phyloP scores from a whole-genome alignment of 805 yeast species.

The Candida tibetensis region DNA sequence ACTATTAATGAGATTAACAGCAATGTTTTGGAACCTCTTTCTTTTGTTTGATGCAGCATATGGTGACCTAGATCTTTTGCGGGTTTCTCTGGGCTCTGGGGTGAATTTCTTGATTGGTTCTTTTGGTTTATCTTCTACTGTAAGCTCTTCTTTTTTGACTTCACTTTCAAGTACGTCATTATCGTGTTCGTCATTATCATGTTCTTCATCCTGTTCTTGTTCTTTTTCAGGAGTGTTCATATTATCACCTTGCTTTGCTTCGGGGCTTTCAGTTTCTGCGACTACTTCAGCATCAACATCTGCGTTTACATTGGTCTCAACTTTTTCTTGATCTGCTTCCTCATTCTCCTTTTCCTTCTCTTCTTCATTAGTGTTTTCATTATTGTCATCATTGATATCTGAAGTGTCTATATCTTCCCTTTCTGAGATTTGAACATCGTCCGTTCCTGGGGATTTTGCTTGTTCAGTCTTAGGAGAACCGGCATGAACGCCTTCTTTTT shows the following conservation, averaged over 20 bases:
- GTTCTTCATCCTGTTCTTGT: conserved; percentile 7
- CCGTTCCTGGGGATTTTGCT: too few species aligned
- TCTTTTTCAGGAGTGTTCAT: conserved; percentile 1
- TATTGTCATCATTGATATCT: too few species aligned
- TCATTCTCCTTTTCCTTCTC: conserved; percentile 1
- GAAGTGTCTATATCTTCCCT: too few species aligned
- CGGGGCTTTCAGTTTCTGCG: conserved; percentile 2
- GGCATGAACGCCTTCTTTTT: too few species aligned
- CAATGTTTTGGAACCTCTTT: conserved; percentile 60
- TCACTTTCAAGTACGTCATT: conserved; percentile 10
- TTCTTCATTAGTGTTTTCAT: background rate
- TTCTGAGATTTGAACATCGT: too few species aligned
- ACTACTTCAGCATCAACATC: background rate
- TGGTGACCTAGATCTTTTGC: conserved; percentile 17
- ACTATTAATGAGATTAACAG: conserved; percentile 59
- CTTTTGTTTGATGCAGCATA: conserved; percentile 21
- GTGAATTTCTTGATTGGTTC: background rate
- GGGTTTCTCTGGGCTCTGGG: conserved; percentile 6
- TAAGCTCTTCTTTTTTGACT: background rate
- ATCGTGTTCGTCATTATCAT: conserved; percentile 12
- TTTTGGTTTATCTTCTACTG: background rate
- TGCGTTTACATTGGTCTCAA: background rate
- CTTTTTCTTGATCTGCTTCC: conserved; percentile 9
- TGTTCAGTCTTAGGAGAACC: too few species aligned
- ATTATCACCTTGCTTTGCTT: conserved; percentile 3